These are phyloP conservation scores for Quercus ilex DNA, from an alignment of 306 rosid species.

Conservation along the genomic window DNA sequence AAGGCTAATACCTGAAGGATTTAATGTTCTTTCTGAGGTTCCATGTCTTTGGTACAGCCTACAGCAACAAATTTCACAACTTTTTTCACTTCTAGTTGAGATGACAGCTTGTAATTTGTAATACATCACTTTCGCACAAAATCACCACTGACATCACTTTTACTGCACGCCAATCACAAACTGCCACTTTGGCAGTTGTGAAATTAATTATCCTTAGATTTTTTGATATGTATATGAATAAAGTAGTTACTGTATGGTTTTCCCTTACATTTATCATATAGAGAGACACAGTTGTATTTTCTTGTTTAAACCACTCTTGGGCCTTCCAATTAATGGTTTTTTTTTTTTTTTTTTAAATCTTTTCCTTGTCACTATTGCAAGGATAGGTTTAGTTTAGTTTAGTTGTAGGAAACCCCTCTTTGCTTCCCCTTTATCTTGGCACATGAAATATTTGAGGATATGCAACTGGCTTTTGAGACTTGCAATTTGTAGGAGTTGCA, in stretches of 20 bases:
- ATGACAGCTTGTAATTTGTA: no score
- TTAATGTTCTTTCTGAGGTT: no score
- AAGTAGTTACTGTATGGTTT: neutral
- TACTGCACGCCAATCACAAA: no score
- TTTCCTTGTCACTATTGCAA: neutral
- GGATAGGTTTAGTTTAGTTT: neutral
- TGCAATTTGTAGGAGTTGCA: neutral
- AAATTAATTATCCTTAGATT: no score
- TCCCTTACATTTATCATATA: neutral
- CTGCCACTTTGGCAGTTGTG: no score
- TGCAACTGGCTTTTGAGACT: neutral
- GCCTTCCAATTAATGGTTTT: neutral
- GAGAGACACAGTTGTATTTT: neutral
- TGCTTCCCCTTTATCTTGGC: neutral
- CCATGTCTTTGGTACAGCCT: no score
- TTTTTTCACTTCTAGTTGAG: no score
- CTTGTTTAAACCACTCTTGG: neutral
- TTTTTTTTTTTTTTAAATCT: neutral
- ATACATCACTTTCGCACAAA: no score
- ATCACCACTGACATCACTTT: no score
- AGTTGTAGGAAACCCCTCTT: neutral
- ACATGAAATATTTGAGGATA: neutral
- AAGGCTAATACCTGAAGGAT: no score
- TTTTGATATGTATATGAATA: neutral
- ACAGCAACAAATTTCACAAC: no score